Conservation (phyloP, 257 asterid genomes). For the Lantana camara region DNA sequence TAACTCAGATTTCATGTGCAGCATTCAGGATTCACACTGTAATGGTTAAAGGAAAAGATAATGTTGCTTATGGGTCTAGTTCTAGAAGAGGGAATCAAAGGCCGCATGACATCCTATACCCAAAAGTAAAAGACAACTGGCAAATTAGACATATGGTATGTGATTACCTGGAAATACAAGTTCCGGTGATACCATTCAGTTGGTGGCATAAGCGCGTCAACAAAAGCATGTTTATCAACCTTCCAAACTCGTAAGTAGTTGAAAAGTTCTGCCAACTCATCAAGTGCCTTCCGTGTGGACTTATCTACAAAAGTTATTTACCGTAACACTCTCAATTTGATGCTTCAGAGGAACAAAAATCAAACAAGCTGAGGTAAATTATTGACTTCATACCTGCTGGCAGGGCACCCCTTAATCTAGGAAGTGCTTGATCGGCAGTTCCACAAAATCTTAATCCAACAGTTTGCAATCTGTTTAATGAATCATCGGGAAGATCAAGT, state of each 20-base stretch:
- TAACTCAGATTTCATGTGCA: not conserved
- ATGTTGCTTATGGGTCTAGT: not conserved
- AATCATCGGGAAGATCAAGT: slow-evolving; percentile 85
- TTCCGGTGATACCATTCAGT: slow-evolving; percentile 82
- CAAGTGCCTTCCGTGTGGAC: slow-evolving; percentile 85
- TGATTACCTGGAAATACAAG: slow-evolving; percentile 94
- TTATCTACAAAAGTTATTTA: slow-evolving; percentile 59
- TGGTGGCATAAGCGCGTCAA: slow-evolving; percentile 96
- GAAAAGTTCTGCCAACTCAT: slow-evolving; percentile 81
- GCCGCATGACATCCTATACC: not conserved
- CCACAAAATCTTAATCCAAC: slow-evolving; percentile 98
- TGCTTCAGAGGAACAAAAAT: slow-evolving; percentile 20
- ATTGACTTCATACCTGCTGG: slow-evolving; percentile 68
- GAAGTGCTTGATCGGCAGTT: slow-evolving; percentile 85
- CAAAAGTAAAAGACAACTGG: not conserved
- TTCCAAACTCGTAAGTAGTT: slow-evolving; percentile 86
- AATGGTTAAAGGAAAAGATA: not conserved
- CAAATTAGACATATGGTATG: not conserved
- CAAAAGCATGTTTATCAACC: slow-evolving; percentile 57
- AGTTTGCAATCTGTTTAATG: slow-evolving; percentile 86
- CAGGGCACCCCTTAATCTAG: slow-evolving; percentile 97
- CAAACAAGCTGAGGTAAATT: not conserved
- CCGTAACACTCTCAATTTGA: slow-evolving; percentile 21
- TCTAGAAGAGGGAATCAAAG: slow-evolving; percentile 4
- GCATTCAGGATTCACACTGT: not conserved